A percentile compares a stretch with the other conserved stretches of the same genome.
phyloP scores from a whole-genome alignment of 352 stramenopile genomes.

The Phytophthora capsici region DNA sequence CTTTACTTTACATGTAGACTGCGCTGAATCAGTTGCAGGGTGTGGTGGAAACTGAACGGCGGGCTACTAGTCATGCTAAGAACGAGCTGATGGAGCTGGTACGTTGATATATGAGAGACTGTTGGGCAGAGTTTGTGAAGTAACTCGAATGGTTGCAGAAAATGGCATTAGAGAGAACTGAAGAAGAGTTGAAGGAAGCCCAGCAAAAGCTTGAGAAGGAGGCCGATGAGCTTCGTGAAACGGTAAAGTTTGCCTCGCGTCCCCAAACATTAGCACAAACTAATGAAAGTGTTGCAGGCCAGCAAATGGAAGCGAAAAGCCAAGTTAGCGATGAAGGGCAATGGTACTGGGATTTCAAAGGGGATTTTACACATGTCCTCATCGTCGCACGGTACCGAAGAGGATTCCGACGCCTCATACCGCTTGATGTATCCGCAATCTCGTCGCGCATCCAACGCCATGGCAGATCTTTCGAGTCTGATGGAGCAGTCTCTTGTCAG shows the following conservation, averaged over 20 bases:
- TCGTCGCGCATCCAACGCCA: slow-evolving; percentile 64
- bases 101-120: background rate
- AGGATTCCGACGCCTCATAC: slow-evolving; percentile 69
- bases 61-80: slow-evolving; percentile 40
- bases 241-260: slow-evolving; percentile 27
- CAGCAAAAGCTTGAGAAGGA: slow-evolving; percentile 74
- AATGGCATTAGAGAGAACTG: slow-evolving; percentile 48
- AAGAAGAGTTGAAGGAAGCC: slow-evolving; percentile 62
- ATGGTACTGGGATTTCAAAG: slow-evolving; percentile 10
- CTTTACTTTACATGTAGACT: slow-evolving; percentile 21
- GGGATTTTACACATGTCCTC: slow-evolving; percentile 50
- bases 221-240: slow-evolving; percentile 62
- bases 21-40: slow-evolving; percentile 45
- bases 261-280: background rate
- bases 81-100: slow-evolving; percentile 51
- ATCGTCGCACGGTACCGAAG: slow-evolving; percentile 62
- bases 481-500: slow-evolving; percentile 82
- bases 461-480: slow-evolving; percentile 76
- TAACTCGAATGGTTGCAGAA: slow-evolving; percentile 26
- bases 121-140: background rate
- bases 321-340: slow-evolving; percentile 57
- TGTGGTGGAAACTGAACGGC: slow-evolving; percentile 46
- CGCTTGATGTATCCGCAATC: slow-evolving; percentile 51
- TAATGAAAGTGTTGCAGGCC: slow-evolving; percentile 5
- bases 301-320: slow-evolving; percentile 79